Evolutionary conservation across 192 early-diverging fungal genomes (phyloP).

Genomic region (Dissophora ornata): DNA sequence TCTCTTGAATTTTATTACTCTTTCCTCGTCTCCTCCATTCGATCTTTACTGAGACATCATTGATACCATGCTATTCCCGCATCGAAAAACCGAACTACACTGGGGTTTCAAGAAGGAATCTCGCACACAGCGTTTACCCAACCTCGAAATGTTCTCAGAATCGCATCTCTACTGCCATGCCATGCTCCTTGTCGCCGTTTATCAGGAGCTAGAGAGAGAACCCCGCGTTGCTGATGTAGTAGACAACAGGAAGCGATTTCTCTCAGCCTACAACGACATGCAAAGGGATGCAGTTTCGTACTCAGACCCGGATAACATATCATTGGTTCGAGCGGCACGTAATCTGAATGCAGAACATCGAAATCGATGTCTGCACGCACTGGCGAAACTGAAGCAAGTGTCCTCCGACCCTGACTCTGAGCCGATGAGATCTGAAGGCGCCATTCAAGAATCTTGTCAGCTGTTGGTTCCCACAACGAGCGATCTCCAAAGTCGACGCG

Average conservation of each 20-base stretch:
- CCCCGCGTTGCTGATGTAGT: background rate
- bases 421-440: no score
- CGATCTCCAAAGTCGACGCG: background rate
- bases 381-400: background rate
- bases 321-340: conserved; percentile 1
- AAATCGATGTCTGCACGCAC: background rate
- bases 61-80: conserved; percentile 13
- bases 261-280: background rate
- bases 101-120: background rate
- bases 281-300: background rate
- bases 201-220: background rate
- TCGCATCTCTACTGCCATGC: conserved; percentile 4
- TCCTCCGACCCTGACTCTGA: no score
- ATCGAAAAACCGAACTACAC: background rate
- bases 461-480: background rate
- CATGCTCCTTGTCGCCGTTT: background rate
- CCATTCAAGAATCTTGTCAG: no score
- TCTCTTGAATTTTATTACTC: background rate
- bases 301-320: background rate
- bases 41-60: background rate
- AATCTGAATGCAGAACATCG: conserved; percentile 6
- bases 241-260: conserved; percentile 11
- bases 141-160: conserved; percentile 11
- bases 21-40: no score
- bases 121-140: background rate